Evolutionary conservation across 495 filamentous ascomycete species (phyloP).

Genomic region (Immersiella caudata): DNA sequence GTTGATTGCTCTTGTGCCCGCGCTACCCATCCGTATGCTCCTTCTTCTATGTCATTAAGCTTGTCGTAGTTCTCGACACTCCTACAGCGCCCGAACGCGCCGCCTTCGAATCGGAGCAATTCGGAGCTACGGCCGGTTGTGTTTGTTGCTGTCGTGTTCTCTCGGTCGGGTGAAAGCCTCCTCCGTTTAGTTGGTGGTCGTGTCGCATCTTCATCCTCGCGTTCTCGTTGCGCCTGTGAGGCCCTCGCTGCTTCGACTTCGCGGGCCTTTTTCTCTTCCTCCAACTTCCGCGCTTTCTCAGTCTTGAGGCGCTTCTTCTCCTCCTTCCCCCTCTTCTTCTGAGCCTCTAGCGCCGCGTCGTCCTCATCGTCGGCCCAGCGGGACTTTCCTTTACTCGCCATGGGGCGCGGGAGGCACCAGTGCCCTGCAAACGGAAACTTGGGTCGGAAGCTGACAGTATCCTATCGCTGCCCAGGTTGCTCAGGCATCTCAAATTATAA

Average conservation of each 20-base stretch:
- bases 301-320: slow-evolving; percentile 83
- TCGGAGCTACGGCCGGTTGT: slow-evolving; percentile 37
- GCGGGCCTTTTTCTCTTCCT: slow-evolving; percentile 54
- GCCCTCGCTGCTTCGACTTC: slow-evolving; percentile 37
- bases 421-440: not conserved
- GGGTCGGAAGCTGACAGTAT: too few relatives aligned
- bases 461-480: not conserved
- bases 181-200: slow-evolving; percentile 60
- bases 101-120: slow-evolving; percentile 71
- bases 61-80: slow-evolving; percentile 89
- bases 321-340: slow-evolving; percentile 84
- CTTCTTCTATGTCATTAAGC: slow-evolving; percentile 96
- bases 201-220: slow-evolving; percentile 36
- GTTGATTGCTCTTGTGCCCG: slow-evolving; percentile 78
- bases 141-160: slow-evolving; percentile 27
- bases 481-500: not conserved
- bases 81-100: slow-evolving; percentile 69
- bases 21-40: slow-evolving; percentile 93
- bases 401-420: slow-evolving; percentile 30
- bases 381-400: slow-evolving; percentile 70
- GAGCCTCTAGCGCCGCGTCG: slow-evolving; percentile 70
- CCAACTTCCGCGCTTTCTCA: slow-evolving; percentile 76
- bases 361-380: slow-evolving; percentile 86
- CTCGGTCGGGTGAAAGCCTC: slow-evolving; percentile 47
- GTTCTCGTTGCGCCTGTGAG: slow-evolving; percentile 17